Base-by-base conservation (phyloP, 2,329 filamentous ascomycete species). In the Scleromitrula shiraiana region DNA sequence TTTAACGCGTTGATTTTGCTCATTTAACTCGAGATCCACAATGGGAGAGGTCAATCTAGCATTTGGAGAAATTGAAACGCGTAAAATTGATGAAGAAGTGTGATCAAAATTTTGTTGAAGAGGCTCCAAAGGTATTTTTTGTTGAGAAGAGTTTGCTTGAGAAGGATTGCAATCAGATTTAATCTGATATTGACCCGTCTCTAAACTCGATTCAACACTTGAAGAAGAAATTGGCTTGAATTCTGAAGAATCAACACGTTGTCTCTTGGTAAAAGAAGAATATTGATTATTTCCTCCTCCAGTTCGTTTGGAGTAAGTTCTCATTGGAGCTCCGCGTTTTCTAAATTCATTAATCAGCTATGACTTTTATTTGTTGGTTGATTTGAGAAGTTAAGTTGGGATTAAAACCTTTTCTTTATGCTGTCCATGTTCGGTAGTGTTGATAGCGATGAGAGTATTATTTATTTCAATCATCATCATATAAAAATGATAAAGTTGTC, bases 211-310 rank as follows among this genome's bases (percentile, higher is more conserved):
- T n/a, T 26, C 35, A 24, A 15, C 2, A 9, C n/a, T 23, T 27
- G 9, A 17, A 41, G 45, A 29, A 14, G 29, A 23, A 47, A 33
- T 10, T n/a, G 37, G 14, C 14, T 41, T 26, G 10, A 47, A 32
- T 22, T 43, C 27, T 19, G 29, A n/a, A 33, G 51, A 39, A 38
- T 55, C 51, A 41, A 52, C 19, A 19, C 50, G 51, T 54, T 46
- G 46, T 40, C 50, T 41, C 29, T 49, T 51, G n/a, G 12, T 51
- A 3, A n/a, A n/a, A n/a, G 42, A 24, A 38, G 38, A 35, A 17
- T 15, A 30, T 23, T 50, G 23, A 33, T 37, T 51, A 19, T 20
- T 45, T 27, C 42, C 42, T 27, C 42, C 42, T 40, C 36, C 17
- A 20, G 27, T 30, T 10, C 37, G 42, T 47, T 50, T 50, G 6